A percentile compares a stretch with the other conserved stretches of the same genome.
These are phyloP conservation scores for Coemansia sp. DNA, from an alignment of 192 early-diverging fungal species.

Conservation along the genomic window DNA sequence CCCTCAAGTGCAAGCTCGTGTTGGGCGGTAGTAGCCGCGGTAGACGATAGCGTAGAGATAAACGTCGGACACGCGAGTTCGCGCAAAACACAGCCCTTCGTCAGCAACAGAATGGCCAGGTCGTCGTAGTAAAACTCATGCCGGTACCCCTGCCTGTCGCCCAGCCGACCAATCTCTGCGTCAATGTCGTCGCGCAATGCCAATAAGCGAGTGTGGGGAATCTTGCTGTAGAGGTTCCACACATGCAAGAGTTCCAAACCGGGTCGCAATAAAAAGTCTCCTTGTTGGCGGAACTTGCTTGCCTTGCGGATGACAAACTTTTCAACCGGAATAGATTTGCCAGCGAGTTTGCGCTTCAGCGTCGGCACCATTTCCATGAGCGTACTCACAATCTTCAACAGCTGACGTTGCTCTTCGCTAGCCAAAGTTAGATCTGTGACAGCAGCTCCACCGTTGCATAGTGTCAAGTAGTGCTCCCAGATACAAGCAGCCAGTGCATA, in stretches of 20 bases:
- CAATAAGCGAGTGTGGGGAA: constrained; percentile 55
- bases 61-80: constrained; percentile 57
- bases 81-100: constrained; percentile 64
- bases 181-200: constrained; percentile 50
- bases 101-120: constrained; percentile 67
- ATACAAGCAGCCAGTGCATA: constrained; percentile 69
- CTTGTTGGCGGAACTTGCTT: constrained; percentile 68
- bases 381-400: constrained; percentile 51
- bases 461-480: constrained; percentile 51
- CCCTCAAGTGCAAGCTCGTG: neutral
- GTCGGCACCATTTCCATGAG: constrained; percentile 69
- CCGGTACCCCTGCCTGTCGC: constrained; percentile 24
- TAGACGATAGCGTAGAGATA: constrained; percentile 34
- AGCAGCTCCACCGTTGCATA: constrained; percentile 5
- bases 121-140: constrained; percentile 69
- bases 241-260: constrained; percentile 74
- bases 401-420: constrained; percentile 19
- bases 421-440: constrained; percentile 3
- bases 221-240: constrained; percentile 72
- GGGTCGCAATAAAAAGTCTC: constrained; percentile 67
- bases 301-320: constrained; percentile 85
- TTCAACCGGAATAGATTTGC: constrained; percentile 82
- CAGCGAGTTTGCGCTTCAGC: constrained; percentile 75
- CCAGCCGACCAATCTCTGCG: constrained; percentile 47
- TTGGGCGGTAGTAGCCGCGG: neutral